Base-by-base conservation (phyloP, 106 monocot species). In the Amphibolis antarctica region DNA sequence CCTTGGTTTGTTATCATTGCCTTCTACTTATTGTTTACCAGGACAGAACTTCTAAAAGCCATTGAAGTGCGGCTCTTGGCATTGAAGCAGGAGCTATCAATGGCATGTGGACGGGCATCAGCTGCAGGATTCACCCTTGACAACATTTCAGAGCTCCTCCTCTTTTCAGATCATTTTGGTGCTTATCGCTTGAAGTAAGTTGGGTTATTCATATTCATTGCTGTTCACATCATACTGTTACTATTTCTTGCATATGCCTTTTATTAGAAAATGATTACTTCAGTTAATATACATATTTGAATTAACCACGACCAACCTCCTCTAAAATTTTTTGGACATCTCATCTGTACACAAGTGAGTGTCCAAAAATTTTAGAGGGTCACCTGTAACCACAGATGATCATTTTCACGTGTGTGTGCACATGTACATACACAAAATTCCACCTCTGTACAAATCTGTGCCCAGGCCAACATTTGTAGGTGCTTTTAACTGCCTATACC, bases 41-140 rank as follows among this genome's bases (percentile, higher is more conserved):
- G 96, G 80, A 98, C 84, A 72, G 96, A 91, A 62, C 84, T 98
- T 71, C 72, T 87, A 21, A 86, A 72, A 60, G 96, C 96, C 24
- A 98, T 98, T 67, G 96, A 98, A 77, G 73, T 87, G 49, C 82
- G 96, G 25, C 72, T 98, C 29, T 64, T 43, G 71, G 82, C 96
- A 49, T 65, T 91, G 49, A 84, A 84, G 65, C 90, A 98, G 74
- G 96, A 98, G 51, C 72, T 98, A 15, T 68, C 69, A 3, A 77
- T 81, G 62, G 82, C 86, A 53, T 90, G 78, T 80, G 66, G 76
- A 58, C 79, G 96, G 31, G 90, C 96, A 69, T 80, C 84, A 22
- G 71, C 86, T 76, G 96, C 96, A 66, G 96, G 96, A 9, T 98
- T 98, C 49, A 79, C 71, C 42, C 76, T 81, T 49, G 76, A 90